A percentile compares a stretch with the other conserved stretches of the same genome.
These are phyloP conservation scores for Coemansia sp. DNA, from an alignment of 192 early-diverging fungal species.

Conservation along the genomic window DNA sequence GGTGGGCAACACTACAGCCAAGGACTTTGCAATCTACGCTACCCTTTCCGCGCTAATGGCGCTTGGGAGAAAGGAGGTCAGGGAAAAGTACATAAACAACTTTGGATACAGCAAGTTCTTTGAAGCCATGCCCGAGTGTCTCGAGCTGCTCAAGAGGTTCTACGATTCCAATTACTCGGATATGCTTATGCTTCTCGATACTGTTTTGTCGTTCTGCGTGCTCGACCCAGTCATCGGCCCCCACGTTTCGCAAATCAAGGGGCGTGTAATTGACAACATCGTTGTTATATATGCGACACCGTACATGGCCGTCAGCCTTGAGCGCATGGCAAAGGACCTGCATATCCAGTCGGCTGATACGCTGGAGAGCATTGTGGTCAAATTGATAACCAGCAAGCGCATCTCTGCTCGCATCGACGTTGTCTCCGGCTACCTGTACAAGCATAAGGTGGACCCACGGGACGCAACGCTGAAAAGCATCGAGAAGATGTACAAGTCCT, in stretches of 20 bases:
- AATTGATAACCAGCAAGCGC: conserved; percentile 31
- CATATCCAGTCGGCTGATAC: conserved; percentile 19
- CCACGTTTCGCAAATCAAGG: conserved; percentile 16
- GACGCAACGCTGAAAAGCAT: conserved; percentile 29
- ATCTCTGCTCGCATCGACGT: conserved; percentile 44
- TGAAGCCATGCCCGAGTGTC: conserved; percentile 45
- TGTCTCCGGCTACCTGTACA: conserved; percentile 33
- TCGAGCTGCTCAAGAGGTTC: conserved; percentile 31
- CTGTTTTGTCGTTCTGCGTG: conserved; percentile 28
- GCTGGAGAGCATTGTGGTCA: conserved; percentile 31
- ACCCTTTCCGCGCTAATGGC: conserved; percentile 38
- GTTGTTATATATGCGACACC: conserved; percentile 46
- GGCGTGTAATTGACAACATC: conserved; percentile 29
- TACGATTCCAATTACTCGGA: conserved; percentile 32
- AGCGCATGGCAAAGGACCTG: conserved; percentile 37
- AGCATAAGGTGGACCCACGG: conserved; percentile 29
- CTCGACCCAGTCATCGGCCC: conserved; percentile 37
- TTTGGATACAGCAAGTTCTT: conserved; percentile 38
- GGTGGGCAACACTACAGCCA: conserved; percentile 13
- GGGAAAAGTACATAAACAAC: conserved; percentile 24
- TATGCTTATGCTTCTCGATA: conserved; percentile 24
- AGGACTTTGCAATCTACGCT: conserved; percentile 49
- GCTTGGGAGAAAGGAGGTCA: conserved; percentile 30
- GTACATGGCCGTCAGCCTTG: conserved; percentile 34
- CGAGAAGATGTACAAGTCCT: conserved; percentile 32